Percentiles rank a stretch among this genome's conserved stretches.
phyloP scores from a whole-genome alignment of 2,329 filamentous ascomycete genomes.

The Sarocladium brachiariae region DNA sequence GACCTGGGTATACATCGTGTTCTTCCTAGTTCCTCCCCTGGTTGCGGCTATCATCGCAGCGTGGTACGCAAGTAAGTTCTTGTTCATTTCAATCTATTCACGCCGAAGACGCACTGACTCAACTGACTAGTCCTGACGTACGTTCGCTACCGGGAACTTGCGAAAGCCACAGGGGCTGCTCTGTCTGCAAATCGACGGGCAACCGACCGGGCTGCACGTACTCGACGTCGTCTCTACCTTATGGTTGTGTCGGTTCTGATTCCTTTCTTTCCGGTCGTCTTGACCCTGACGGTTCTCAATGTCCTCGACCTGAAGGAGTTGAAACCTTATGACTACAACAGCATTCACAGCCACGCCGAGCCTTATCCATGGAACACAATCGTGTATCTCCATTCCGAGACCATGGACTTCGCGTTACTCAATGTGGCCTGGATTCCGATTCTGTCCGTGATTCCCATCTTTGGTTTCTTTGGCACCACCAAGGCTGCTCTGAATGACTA shows the following conservation, averaged over 20 bases:
- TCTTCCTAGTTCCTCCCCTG: constrained; percentile 40
- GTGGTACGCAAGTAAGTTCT: constrained; percentile 39
- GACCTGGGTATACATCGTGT: constrained; percentile 41
- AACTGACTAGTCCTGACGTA: constrained; percentile 36
- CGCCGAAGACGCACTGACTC: not conserved
- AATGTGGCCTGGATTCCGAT: constrained; percentile 44
- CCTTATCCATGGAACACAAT: constrained; percentile 41
- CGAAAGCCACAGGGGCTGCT: constrained; percentile 32
- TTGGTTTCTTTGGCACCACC: constrained; percentile 50
- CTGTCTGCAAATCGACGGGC: constrained; percentile 34
- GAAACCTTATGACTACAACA: constrained; percentile 32
- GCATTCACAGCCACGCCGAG: constrained; percentile 30
- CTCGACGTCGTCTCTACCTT: constrained; percentile 46
- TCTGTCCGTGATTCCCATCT: constrained; percentile 38
- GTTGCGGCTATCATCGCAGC: constrained; percentile 36
- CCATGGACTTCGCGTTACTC: constrained; percentile 31
- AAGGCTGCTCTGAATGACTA: constrained; percentile 46
- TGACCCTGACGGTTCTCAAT: constrained; percentile 35
- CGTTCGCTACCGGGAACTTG: constrained; percentile 39
- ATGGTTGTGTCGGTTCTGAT: constrained; percentile 46
- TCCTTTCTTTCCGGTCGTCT: constrained; percentile 42
- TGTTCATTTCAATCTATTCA: not conserved
- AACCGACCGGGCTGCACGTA: constrained; percentile 36
- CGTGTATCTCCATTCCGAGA: constrained; percentile 34
- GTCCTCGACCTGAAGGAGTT: constrained; percentile 24